Evolutionary conservation across 345 rosid genomes (phyloP), one percentile per base, ranked within the genome.

Genomic region (Boechera retrofracta): DNA sequence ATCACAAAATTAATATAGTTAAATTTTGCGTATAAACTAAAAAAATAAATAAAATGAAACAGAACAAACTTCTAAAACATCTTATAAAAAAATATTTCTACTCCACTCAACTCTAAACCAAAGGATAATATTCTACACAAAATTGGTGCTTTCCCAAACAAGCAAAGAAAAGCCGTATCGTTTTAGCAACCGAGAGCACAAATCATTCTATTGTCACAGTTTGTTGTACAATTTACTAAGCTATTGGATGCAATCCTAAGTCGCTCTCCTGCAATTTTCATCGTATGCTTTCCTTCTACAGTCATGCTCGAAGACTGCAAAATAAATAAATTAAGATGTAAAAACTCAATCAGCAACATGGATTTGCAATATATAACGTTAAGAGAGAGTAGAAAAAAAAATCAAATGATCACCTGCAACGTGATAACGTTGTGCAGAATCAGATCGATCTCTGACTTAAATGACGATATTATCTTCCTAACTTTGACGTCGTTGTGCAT

Each of bases 401-500:
- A 28, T 28, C 29, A 28, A 28, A 28, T 5, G 29, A 38, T 85
- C 29, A 94, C 98, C 98, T 87, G 88, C 10, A 87, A 67, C 3
- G 83, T 72, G 76, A 65, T 24, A 48, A 88, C 74, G 61, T 60
- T 67, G 35, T 81, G 81, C 16, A 82, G 71, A 74, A 92, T 81
- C 49, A 69, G 36, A 69, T 78, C 75, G 5, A 89, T 74, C 81
- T 89, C 92, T 18, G 77, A 62, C 80, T 81, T 86, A 64, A 77
- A 83, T 18, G 52, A 71, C 9, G 80, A 83, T 28, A 88, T 58
- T 21, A 81, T 66, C 76, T 75, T 86, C 78, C 64, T 72, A 44
- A 85, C 63, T 76, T 84, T 88, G 58, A 49, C 71, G 35, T 90
- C 89, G 61, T 79, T 85, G 38, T 84, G 82, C 89, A 94, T 83